These are phyloP conservation scores for Ulota crispa DNA, from an alignment of 225 moss, liverwort and hornwort species.

Conservation along the genomic window DNA sequence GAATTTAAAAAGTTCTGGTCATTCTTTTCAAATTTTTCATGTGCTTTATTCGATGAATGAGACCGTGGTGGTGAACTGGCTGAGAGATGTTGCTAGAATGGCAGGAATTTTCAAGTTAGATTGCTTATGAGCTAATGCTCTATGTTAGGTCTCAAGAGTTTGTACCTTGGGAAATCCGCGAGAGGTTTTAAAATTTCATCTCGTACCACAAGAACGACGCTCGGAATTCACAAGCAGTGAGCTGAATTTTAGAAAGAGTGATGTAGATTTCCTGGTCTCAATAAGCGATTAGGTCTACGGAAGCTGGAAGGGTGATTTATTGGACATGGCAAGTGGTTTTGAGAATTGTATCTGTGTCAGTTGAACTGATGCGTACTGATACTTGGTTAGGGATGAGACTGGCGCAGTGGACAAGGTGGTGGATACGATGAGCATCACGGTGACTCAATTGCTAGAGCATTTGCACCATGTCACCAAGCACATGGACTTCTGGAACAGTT, in stretches of 20 bases:
- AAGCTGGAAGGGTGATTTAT: neutral
- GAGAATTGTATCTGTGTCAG: neutral
- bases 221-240: neutral
- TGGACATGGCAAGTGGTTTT: neutral
- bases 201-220: neutral
- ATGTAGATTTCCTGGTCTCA: neutral
- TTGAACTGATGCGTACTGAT: constrained; percentile 10
- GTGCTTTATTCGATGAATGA: neutral
- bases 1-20: neutral
- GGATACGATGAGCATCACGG: constrained; percentile 60
- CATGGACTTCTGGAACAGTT: constrained; percentile 70
- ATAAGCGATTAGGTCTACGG: constrained; percentile 1
- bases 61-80: neutral
- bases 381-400: constrained; percentile 45
- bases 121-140: neutral
- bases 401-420: constrained; percentile 69
- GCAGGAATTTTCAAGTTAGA: neutral
- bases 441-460: constrained; percentile 60
- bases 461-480: constrained; percentile 68
- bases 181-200: neutral
- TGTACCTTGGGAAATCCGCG: neutral
- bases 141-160: neutral
- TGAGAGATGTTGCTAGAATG: neutral
- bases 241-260: neutral
- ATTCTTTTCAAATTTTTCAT: neutral